Evolutionary conservation across 352 stramenopile species (phyloP).

Genomic region (Saprolegnia diclina): DNA sequence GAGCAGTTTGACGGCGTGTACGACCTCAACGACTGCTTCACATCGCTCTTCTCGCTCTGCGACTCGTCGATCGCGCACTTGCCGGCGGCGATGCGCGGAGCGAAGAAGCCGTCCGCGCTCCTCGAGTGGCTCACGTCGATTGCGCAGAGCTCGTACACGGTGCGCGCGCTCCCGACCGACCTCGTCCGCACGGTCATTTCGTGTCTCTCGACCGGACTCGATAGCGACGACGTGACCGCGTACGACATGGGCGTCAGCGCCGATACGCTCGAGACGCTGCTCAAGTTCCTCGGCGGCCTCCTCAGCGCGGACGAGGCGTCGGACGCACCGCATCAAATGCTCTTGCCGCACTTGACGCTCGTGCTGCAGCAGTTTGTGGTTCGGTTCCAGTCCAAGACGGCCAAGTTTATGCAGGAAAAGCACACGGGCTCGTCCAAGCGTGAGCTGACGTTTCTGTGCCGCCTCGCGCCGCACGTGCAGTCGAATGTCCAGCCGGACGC

Average conservation of each 20-base stretch:
- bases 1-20: constrained; percentile 70
- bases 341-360: constrained; percentile 73
- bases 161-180: constrained; percentile 35
- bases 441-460: constrained; percentile 75
- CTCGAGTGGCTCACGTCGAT: constrained; percentile 68
- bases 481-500: constrained; percentile 36
- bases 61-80: constrained; percentile 60
- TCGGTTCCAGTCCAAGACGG: constrained; percentile 75
- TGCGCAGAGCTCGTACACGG: constrained; percentile 39
- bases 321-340: constrained; percentile 22
- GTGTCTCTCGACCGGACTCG: constrained; percentile 57
- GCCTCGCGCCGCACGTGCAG: constrained; percentile 56
- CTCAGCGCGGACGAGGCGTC: constrained; percentile 66
- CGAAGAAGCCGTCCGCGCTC: constrained; percentile 66
- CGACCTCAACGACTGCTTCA: constrained; percentile 56
- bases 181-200: constrained; percentile 51
- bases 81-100: constrained; percentile 62
- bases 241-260: constrained; percentile 29
- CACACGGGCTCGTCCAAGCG: constrained; percentile 77
- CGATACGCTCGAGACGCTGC: constrained; percentile 58
- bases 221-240: constrained; percentile 29
- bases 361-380: constrained; percentile 71
- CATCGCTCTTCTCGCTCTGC: constrained; percentile 39
- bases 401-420: constrained; percentile 63
- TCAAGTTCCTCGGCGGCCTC: constrained; percentile 73